Conservation (phyloP, 306 rosid genomes). For the Aeschynomene evenia region DNA sequence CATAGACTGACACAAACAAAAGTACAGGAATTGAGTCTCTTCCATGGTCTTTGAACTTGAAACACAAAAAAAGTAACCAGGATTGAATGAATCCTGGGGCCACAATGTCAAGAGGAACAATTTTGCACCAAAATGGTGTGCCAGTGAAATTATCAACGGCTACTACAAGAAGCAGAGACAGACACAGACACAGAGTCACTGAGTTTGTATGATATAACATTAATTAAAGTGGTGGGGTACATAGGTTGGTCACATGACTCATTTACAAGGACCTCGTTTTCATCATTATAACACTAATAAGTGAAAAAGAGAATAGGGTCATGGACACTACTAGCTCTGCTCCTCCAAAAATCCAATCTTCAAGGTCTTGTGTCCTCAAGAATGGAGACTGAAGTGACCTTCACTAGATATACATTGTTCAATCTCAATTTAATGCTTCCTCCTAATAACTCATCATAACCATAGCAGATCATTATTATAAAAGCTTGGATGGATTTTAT, state of each 20-base stretch:
- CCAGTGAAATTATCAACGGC: background rate
- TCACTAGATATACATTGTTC: background rate
- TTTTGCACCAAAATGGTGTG: slow-evolving; percentile 13
- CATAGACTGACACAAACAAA: slow-evolving; percentile 19
- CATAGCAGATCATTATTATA: too few species aligned
- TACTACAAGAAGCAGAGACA: background rate
- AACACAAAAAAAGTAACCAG: slow-evolving; percentile 11
- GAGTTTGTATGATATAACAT: background rate
- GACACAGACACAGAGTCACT: background rate
- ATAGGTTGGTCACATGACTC: background rate
- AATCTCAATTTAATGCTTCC: background rate
- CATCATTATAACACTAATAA: background rate
- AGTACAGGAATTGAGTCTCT: slow-evolving; percentile 9
- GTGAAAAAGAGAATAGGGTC: background rate
- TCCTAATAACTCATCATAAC: background rate
- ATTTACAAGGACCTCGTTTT: background rate
- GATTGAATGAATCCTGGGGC: background rate
- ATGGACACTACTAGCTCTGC: background rate
- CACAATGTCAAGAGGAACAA: slow-evolving; percentile 1
- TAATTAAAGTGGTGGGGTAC: background rate
- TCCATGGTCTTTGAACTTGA: slow-evolving; percentile 12
- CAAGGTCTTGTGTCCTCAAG: background rate
- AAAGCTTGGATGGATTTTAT: too few species aligned
- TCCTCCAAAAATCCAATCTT: background rate
- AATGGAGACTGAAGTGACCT: background rate